Base-by-base conservation (phyloP, 306 rosid species). In the Cicer chorassanicum region DNA sequence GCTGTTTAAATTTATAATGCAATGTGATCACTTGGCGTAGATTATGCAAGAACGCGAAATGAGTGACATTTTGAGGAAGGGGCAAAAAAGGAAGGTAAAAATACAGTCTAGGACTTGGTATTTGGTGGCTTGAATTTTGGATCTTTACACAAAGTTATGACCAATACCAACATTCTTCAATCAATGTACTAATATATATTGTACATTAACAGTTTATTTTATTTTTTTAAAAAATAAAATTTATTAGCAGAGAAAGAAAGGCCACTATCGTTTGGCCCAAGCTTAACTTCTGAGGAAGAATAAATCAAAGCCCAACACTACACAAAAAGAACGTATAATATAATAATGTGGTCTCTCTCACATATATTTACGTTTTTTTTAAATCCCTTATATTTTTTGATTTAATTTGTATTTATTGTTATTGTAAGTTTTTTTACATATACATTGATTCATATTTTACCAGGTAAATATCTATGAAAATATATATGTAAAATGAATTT, bases 91-190 rank as follows among this genome's bases (percentile, higher is more conserved):
- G 62, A 0, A 48, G 16, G 18, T 15, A 9, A 64, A 64, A 10
- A 81, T 81, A 61, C 11, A 18, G 15, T 82, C 66, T 8, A 10
- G 16, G 81, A 76, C 41, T 70, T 59, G 82, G 93, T 53, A 45
- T 76, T 83, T 70, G 70, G 87, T 65, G 89, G 88, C 93, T 87
- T 83, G 72, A 76, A 81, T 54, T 79, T 83, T 81, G 93, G 93
- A 89, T 89, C 93, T 54, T 65, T 24, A 9, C n/a, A 11, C 40
- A 34, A 34, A 1, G 16, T 29, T 56, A 80, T 15, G 4, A 51
- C 78, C 66, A 81, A 40, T n/a, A 19, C 65, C 4, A 63, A 39
- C 11, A 48, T 29, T 66, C 19, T 60, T 61, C 19, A 6, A n/a
- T 55, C 13, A 21, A 21, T 42, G 4, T 29, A 6, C 29, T 24